These are phyloP conservation scores for Botrytis porri DNA, from an alignment of 2,329 filamentous ascomycete species.

Conservation along the genomic window DNA sequence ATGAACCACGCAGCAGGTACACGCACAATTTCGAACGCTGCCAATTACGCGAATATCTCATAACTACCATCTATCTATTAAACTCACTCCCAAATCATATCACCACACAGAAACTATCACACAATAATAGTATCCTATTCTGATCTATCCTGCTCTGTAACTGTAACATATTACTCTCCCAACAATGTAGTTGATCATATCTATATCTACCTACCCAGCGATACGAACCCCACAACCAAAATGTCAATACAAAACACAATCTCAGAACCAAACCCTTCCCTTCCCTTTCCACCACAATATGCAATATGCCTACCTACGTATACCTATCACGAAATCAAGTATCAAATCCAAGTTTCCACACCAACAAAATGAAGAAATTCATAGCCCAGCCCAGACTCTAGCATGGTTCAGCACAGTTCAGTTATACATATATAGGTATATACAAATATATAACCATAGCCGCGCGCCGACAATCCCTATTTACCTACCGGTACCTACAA, in stretches of 20 bases:
- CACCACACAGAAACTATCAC: not conserved
- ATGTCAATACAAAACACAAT: not conserved
- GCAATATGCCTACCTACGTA: not conserved
- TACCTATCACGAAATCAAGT: not conserved
- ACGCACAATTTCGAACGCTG: not conserved
- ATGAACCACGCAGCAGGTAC: not conserved
- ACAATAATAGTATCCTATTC: not conserved
- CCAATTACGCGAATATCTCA: not conserved
- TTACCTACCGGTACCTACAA: too few relatives aligned
- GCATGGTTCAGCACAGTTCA: too few relatives aligned
- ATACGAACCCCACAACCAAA: not conserved
- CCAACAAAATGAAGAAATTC: not conserved
- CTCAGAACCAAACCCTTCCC: too few relatives aligned
- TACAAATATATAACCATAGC: not conserved
- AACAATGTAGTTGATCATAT: not conserved
- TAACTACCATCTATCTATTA: not conserved
- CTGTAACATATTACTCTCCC: not conserved
- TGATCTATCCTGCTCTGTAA: not conserved
- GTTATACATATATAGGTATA: not conserved
- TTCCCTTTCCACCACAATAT: not conserved
- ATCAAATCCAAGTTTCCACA: not conserved
- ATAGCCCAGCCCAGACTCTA: not conserved
- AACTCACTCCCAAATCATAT: not conserved
- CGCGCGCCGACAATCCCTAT: not conserved
- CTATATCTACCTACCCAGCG: not conserved